Evolutionary conservation across 495 filamentous ascomycete species (phyloP), one percentile per base, ranked within the genome.

Genomic region (Penicillium odoratum): DNA sequence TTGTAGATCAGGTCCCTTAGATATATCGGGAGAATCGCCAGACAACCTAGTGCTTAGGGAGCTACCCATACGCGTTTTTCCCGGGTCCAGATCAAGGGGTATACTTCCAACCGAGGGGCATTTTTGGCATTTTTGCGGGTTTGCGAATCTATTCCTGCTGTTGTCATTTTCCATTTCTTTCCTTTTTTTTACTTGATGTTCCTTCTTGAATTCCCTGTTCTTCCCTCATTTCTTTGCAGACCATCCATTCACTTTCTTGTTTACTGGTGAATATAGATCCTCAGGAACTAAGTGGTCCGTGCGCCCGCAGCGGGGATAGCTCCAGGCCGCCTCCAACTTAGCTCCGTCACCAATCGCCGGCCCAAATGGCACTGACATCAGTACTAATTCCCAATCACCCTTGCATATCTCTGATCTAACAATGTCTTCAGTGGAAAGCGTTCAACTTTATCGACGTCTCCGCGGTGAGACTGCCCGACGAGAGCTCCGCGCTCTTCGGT

Each of bases 401-500:
- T 7, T 10, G 1, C 4, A 15, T 21, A n/a, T 25, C 30, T 28
- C 3, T 26, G 8, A 40, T 60, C 62, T 58, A 48, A 60, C 42
- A 40, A 15, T 33, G 1, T 28, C 3, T 7, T 13, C 68, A 98
- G 93, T 97, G 95, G 94, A 96, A 96, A 90, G 85, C 90, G 52
- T 98, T 98, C 80, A 92, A 94, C 83, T 98, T 98, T 86, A 96
- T 98, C 81, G 92, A 97, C 72, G 91, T 96, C 69, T 84, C 86
- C 58, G 86, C 88, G 63, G 86, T 98, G 72, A 88, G 88, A 70
- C 81, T 90, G 56, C 79, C 88, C 52, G 89, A 92, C 70, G 88
- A 89, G 63, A 84, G 79, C 72, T 78, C 85, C 50, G 77, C 80
- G 31, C 68, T 81, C 40, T 83, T 89, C 65, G 79, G 84, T 70